These are phyloP conservation scores for Nicotiana obtusifolia DNA, from an alignment of 257 asterid genomes.

Conservation along the genomic window DNA sequence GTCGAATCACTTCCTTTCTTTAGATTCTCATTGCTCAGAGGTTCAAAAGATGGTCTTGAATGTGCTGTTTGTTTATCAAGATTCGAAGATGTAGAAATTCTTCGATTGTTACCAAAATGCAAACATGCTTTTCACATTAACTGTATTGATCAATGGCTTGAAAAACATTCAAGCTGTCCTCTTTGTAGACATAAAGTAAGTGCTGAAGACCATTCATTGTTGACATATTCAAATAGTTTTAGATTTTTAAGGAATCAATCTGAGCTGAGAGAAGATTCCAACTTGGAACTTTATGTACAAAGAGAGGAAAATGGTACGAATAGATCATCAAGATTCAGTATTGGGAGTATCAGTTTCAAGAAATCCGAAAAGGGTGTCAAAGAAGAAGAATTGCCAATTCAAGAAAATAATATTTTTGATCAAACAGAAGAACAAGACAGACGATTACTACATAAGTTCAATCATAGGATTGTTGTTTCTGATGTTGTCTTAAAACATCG, in stretches of 20 bases:
- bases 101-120: constrained; percentile 32
- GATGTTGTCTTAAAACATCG: constrained; percentile 43
- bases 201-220: constrained; percentile 17
- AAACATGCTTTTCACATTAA: constrained; percentile 31
- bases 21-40: constrained; percentile 28
- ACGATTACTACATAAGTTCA: constrained; percentile 26
- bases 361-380: neutral
- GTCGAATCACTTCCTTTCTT: constrained; percentile 34
- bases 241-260: constrained; percentile 24
- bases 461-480: constrained; percentile 42
- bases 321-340: constrained; percentile 37
- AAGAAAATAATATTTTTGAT: constrained; percentile 3
- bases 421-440: neutral
- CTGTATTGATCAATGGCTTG: constrained; percentile 37
- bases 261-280: constrained; percentile 22
- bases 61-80: constrained; percentile 29
- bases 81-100: constrained; percentile 32
- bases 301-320: constrained; percentile 29
- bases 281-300: constrained; percentile 36
- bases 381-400: constrained; percentile 32
- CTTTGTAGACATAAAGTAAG: constrained; percentile 30
- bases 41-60: constrained; percentile 30
- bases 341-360: constrained; percentile 19
- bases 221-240: constrained; percentile 24
- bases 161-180: constrained; percentile 38